Evolutionary conservation across 345 rosid genomes (phyloP).

Genomic region (Dimocarpus longan): DNA sequence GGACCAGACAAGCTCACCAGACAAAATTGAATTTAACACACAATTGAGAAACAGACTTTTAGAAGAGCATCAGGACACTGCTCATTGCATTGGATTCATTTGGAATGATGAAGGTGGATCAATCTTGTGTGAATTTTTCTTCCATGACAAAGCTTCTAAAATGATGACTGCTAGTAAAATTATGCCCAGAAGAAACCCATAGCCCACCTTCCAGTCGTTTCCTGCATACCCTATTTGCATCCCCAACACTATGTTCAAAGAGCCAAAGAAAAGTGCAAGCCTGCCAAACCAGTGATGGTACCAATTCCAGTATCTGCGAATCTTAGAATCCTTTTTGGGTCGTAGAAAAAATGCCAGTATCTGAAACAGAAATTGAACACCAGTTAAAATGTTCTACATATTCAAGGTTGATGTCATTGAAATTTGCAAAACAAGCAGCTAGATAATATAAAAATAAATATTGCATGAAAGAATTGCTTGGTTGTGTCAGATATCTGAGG

Average conservation of each 20-base stretch:
- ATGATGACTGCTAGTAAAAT: conserved; percentile 53
- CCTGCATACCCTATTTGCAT: conserved; percentile 61
- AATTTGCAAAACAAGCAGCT: background rate
- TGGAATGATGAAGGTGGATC: conserved; percentile 52
- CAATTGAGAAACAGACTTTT: background rate
- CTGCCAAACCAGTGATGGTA: conserved; percentile 89
- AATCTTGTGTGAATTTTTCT: conserved; percentile 43
- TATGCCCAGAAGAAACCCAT: conserved; percentile 62
- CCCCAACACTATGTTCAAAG: conserved; percentile 71
- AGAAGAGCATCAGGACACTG: background rate
- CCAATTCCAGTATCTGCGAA: conserved; percentile 81
- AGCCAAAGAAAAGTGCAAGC: conserved; percentile 75
- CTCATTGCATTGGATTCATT: conserved; percentile 56
- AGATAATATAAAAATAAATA: no score
- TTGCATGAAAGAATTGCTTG: background rate
- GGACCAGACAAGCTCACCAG: background rate
- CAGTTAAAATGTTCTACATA: background rate
- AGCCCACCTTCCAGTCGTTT: conserved; percentile 71
- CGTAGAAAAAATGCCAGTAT: conserved; percentile 77
- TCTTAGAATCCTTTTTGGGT: conserved; percentile 72
- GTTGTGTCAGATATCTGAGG: background rate
- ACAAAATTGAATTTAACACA: conserved; percentile 11
- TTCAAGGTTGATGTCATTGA: background rate
- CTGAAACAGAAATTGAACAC: conserved; percentile 36
- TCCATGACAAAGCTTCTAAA: conserved; percentile 53